These are phyloP conservation scores for Rauvolfia tetraphylla DNA, from an alignment of 257 asterid genomes.

Conservation along the genomic window DNA sequence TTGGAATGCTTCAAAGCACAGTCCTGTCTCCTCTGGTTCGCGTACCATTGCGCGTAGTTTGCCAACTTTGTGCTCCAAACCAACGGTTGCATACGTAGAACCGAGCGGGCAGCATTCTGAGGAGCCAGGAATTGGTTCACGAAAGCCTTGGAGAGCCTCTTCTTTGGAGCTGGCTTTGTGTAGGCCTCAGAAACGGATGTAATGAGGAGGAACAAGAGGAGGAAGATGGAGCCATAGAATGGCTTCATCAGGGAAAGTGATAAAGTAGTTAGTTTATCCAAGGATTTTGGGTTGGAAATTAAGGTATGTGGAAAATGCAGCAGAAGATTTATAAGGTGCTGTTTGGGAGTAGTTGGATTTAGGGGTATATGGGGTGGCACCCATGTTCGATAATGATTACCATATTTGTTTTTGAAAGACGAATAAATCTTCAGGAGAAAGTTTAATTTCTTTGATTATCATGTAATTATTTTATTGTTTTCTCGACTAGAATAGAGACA, in stretches of 20 bases:
- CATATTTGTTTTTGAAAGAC: slow-evolving; percentile 13
- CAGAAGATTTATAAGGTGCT: slow-evolving; percentile 11
- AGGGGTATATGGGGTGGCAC: slow-evolving; percentile 32
- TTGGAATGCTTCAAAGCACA: slow-evolving; percentile 40
- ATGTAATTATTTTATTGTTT: neutral
- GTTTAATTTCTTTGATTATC: neutral
- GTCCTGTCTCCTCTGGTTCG: slow-evolving; percentile 34
- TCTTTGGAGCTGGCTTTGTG: neutral
- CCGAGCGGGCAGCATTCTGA: slow-evolving; percentile 41
- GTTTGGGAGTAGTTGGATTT: slow-evolving; percentile 27
- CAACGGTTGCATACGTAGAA: slow-evolving; percentile 26
- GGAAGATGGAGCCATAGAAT: slow-evolving; percentile 7
- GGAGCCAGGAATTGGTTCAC: slow-evolving; percentile 34
- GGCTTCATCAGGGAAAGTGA: slow-evolving; percentile 2
- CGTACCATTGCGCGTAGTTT: slow-evolving; percentile 35
- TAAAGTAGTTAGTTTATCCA: neutral
- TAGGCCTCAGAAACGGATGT: neutral
- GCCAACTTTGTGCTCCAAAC: slow-evolving; percentile 38
- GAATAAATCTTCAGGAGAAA: slow-evolving; percentile 5
- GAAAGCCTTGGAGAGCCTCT: neutral
- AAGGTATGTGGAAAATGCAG: neutral
- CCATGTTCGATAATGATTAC: slow-evolving; percentile 47
- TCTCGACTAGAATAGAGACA: neutral
- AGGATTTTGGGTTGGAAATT: slow-evolving; percentile 8
- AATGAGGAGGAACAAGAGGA: slow-evolving; percentile 11